Base-by-base conservation (phyloP, 768 basidiomycete genomes). In the Filobasidium floriforme region DNA sequence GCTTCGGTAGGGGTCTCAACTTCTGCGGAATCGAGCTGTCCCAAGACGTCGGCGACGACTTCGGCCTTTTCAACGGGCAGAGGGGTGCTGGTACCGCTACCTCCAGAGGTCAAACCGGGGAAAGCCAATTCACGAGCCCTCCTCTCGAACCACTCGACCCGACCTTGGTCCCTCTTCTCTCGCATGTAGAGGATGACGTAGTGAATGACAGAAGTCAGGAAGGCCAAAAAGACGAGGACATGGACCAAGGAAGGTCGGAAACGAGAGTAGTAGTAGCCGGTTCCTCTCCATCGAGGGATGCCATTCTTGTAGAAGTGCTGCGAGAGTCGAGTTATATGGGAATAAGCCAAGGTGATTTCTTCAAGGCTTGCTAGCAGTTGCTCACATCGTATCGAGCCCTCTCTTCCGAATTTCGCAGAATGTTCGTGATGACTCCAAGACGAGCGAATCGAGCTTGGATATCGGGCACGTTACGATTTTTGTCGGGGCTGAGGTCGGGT, bases 261-360 rank as follows among this genome's bases (percentile, higher is more conserved):
- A 61, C 96, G 87, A 37, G 90, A 86, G 79, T 98, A 99, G 79
- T 97, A 97, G 80, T 98, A 97, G 52, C 91, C 90, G 40, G 90
- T 92, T 18, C 92, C 94, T 70, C 93, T 84, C 94, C 94, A 99
- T 76, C 84, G 89, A 0, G 94, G 94, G 1, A 99, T 92, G 24
- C 94, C 94, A 69, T 97, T 97, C 80, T 94, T 92, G 82, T 89
- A 89, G 84, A 98, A 99, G 79, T 80, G 80, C 77, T 79, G 32
- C 32, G 9, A 37, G 14, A 14, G 46, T 52, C 4, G 22, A 29
- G 40, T n/a, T 6, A 49, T 12, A 12, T 5, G 15, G 3, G 46
- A 49, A 12, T 49, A 5, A 15, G 22, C 18, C 46, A 26, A 18
- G 4, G 11, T 26, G 11, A 10, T 37, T 59, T 19, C 59, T 52